These are phyloP conservation scores for Cucurbitaria berberidis DNA, from an alignment of 2,329 filamentous ascomycete genomes.

Conservation along the genomic window DNA sequence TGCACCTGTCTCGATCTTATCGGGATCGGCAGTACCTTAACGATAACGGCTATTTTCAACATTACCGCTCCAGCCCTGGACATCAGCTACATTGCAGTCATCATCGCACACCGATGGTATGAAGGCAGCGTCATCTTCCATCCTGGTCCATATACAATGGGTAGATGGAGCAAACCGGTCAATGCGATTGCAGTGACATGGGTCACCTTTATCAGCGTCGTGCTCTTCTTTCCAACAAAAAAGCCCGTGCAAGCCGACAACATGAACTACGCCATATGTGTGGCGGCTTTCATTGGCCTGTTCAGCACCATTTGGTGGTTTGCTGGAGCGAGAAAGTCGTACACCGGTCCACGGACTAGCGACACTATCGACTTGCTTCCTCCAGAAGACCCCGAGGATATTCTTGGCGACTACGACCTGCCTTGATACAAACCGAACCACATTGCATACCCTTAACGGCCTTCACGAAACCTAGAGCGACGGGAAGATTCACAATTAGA, in stretches of 20 bases:
- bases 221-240: constrained; percentile 61
- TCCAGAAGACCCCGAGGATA: constrained; percentile 50
- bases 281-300: constrained; percentile 57
- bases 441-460: not conserved
- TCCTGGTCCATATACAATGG: constrained; percentile 64
- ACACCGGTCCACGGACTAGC: constrained; percentile 65
- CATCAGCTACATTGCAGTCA: constrained; percentile 66
- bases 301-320: constrained; percentile 56
- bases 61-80: constrained; percentile 55
- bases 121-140: constrained; percentile 60
- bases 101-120: constrained; percentile 63
- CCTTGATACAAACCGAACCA: constrained; percentile 19
- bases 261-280: constrained; percentile 58
- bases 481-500: not conserved
- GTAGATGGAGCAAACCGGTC: constrained; percentile 60
- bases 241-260: constrained; percentile 52
- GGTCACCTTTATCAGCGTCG: constrained; percentile 67
- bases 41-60: constrained; percentile 58
- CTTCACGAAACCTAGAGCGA: constrained; percentile 3
- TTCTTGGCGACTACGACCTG: constrained; percentile 43
- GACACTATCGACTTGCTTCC: constrained; percentile 56
- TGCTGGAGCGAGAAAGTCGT: constrained; percentile 54
- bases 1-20: constrained; percentile 60
- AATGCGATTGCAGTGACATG: constrained; percentile 65
- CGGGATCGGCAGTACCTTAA: constrained; percentile 58